Conservation (phyloP, 1,139 yeast genomes). For the Hemisphaericaspora xylofermentans region DNA sequence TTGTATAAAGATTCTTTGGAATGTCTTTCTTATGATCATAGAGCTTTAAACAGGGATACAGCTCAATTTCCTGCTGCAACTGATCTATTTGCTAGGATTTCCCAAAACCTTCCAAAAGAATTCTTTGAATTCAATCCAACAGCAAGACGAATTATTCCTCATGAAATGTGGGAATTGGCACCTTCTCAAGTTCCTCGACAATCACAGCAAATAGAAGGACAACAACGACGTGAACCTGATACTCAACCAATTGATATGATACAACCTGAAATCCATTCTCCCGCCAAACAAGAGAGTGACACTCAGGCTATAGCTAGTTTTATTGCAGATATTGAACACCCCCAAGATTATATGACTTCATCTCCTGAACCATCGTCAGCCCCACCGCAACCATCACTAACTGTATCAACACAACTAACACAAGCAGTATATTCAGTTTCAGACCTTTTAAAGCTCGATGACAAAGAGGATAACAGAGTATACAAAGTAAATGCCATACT, state of each 20-base stretch:
- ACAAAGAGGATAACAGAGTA: slow-evolving; percentile 3
- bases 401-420: neutral
- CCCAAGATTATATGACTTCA: slow-evolving; percentile 3
- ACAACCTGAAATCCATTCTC: neutral
- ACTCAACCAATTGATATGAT: neutral
- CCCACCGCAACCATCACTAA: neutral
- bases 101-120: neutral
- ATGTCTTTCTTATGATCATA: slow-evolving; percentile 11
- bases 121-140: neutral
- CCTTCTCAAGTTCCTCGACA: neutral
- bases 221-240: neutral
- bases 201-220: neutral
- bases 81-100: neutral
- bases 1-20: slow-evolving; percentile 7
- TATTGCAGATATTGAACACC: slow-evolving; percentile 1
- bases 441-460: slow-evolving; percentile 2
- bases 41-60: slow-evolving; percentile 4
- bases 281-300: neutral
- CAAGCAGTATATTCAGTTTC: neutral
- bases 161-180: neutral
- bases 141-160: neutral
- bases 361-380: too few relatives aligned
- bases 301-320: neutral
- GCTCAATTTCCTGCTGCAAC: neutral
- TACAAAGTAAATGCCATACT: slow-evolving; percentile 5